Conservation (phyloP, 306 rosid species). For the Coriaria nepalensis region DNA sequence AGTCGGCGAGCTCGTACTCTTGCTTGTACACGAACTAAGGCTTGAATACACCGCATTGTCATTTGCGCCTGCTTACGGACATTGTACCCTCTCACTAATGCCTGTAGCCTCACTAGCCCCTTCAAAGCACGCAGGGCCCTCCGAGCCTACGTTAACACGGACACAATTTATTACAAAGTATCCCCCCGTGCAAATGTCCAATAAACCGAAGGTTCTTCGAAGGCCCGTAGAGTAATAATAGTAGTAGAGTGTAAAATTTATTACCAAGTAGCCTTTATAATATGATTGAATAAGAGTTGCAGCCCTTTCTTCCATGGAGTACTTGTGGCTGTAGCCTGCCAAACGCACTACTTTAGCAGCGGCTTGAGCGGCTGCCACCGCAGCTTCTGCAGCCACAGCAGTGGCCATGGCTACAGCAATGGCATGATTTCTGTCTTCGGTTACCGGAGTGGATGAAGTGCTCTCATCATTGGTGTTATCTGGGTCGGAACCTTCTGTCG, state of each 20-base stretch:
- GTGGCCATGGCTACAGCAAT: constrained; percentile 71
- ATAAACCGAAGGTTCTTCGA: too few relatives aligned
- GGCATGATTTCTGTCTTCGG: constrained; percentile 51
- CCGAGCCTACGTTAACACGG: constrained; percentile 39
- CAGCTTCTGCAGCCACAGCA: constrained; percentile 77
- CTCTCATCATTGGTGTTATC: constrained; percentile 53
- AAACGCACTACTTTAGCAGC: constrained; percentile 72
- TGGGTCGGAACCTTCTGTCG: constrained; percentile 47
- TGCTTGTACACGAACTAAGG: constrained; percentile 74
- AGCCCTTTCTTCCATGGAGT: constrained; percentile 63
- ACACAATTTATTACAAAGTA: too few relatives aligned
- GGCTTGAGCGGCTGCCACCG: constrained; percentile 69
- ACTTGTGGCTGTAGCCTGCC: constrained; percentile 56
- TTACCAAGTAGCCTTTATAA: constrained; percentile 90
- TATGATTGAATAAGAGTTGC: constrained; percentile 75
- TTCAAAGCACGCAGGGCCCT: constrained; percentile 81
- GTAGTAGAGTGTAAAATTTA: constrained; percentile 7
- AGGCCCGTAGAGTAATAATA: too few relatives aligned
- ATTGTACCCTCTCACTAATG: constrained; percentile 84
- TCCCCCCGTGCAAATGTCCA: too few relatives aligned
- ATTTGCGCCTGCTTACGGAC: constrained; percentile 88
- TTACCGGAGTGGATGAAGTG: constrained; percentile 31
- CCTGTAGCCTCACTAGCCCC: constrained; percentile 83
- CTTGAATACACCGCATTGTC: constrained; percentile 99
- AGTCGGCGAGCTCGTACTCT: constrained; percentile 69